These are phyloP conservation scores for Lentinula raphanica DNA, from an alignment of 768 basidiomycete species.

Conservation along the genomic window DNA sequence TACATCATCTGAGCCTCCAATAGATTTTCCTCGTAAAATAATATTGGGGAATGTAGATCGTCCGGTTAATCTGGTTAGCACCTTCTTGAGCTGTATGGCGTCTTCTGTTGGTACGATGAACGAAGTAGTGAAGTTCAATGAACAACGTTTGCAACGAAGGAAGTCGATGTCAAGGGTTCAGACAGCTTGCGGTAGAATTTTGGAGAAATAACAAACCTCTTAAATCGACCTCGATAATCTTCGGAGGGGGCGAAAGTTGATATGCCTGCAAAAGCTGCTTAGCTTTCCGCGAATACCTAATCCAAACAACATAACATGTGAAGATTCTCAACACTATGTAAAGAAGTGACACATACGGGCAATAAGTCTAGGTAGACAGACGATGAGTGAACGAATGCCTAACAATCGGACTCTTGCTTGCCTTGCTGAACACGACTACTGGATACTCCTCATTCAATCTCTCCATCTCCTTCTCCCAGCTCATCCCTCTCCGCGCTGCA, in stretches of 20 bases:
- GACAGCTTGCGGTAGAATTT: neutral
- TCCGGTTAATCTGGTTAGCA: constrained; percentile 61
- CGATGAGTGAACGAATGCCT: neutral
- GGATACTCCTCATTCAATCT: constrained; percentile 48
- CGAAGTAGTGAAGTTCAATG: neutral
- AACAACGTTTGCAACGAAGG: neutral
- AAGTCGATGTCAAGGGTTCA: neutral
- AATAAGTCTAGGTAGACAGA: constrained; percentile 54
- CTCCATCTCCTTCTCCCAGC: constrained; percentile 40
- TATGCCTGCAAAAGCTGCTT: constrained; percentile 61
- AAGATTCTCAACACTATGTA: neutral
- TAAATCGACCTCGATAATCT: constrained; percentile 70
- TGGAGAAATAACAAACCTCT: constrained; percentile 39
- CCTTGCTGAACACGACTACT: constrained; percentile 80
- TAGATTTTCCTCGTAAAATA: constrained; percentile 53
- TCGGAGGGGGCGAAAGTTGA: constrained; percentile 57
- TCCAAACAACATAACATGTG: neutral
- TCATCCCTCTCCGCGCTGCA: constrained; percentile 36
- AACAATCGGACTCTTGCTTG: constrained; percentile 21
- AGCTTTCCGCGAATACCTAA: constrained; percentile 54
- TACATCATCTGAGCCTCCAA: constrained; percentile 66
- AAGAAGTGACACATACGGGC: constrained; percentile 50
- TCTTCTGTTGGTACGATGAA: constrained; percentile 43
- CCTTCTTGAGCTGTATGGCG: constrained; percentile 52
- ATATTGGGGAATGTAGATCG: constrained; percentile 75